Evolutionary conservation across 192 early-diverging fungal species (phyloP).

Genomic region (Umbelopsis isabellina): DNA sequence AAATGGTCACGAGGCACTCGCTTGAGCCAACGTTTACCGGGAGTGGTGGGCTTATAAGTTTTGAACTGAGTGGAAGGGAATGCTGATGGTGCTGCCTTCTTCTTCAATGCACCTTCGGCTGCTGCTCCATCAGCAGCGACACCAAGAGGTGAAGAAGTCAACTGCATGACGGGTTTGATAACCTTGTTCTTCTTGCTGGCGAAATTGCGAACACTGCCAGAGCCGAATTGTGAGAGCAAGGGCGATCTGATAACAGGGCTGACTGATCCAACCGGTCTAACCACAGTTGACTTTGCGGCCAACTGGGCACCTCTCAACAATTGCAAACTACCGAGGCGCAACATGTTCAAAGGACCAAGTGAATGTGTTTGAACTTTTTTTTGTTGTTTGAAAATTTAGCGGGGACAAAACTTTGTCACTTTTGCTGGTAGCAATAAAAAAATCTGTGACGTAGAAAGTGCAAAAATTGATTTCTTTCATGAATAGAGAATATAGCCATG

Average conservation of each 20-base stretch:
- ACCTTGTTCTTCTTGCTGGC: conserved; percentile 18
- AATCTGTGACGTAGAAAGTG: not conserved
- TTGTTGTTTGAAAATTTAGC: conserved; percentile 11
- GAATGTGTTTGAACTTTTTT: conserved; percentile 1
- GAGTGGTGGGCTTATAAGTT: conserved; percentile 87
- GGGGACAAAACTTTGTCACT: not conserved
- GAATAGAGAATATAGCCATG: not conserved
- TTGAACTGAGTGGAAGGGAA: conserved; percentile 74
- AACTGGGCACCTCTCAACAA: conserved; percentile 18
- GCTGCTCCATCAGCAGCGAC: conserved; percentile 22
- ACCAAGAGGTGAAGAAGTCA: conserved; percentile 22
- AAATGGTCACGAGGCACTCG: conserved; percentile 86
- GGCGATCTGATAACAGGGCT: not conserved
- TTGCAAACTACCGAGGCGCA: conserved; percentile 27
- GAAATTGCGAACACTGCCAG: conserved; percentile 20
- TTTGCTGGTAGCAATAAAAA: not conserved
- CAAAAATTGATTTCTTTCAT: not conserved
- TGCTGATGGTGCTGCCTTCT: conserved; percentile 18
- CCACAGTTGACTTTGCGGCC: not conserved
- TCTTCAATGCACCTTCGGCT: conserved; percentile 30
- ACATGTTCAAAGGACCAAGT: conserved; percentile 17
- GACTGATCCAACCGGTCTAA: not conserved
- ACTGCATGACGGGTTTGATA: not conserved
- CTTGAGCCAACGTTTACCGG: conserved; percentile 83
- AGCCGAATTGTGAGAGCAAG: not conserved